Conservation (phyloP, 176 grass and related monocot genomes). For the Poa pratensis region DNA sequence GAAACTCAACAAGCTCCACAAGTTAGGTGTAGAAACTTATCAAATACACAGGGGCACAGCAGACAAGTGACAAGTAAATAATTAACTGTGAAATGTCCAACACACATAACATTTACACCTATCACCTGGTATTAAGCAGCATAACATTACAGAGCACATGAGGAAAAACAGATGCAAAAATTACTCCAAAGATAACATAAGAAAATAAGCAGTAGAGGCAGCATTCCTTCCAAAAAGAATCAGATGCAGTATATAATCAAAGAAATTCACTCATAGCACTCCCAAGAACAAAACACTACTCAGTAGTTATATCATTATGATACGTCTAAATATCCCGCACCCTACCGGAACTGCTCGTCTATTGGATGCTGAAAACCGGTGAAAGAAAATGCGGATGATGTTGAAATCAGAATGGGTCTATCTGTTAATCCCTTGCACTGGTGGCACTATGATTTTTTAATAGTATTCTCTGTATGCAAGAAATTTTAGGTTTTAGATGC, state of each 20-base stretch:
- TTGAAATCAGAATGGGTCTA: conserved; percentile 77
- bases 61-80: conserved; percentile 18
- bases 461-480: conserved; percentile 6
- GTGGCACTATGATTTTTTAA: conserved; percentile 34
- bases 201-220: not conserved
- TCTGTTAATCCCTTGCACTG: conserved; percentile 81
- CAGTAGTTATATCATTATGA: not conserved
- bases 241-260: not conserved
- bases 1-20: conserved; percentile 3
- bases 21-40: conserved; percentile 18
- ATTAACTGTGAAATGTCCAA: not conserved
- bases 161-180: not conserved
- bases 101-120: not conserved
- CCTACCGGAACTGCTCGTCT: not conserved
- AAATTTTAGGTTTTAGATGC: conserved; percentile 35
- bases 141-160: not conserved
- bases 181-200: not conserved
- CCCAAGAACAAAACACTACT: not conserved
- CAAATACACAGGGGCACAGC: not conserved
- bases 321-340: not conserved
- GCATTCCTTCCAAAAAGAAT: not conserved
- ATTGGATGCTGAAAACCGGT: too few relatives aligned
- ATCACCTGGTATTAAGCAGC: not conserved
- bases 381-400: conserved; percentile 45
- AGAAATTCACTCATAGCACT: not conserved